A percentile compares a stretch with the other conserved stretches of the same genome.
These are phyloP conservation scores for Micractinium conductrix DNA, from an alignment of 139 green algal genomes.

Conservation along the genomic window DNA sequence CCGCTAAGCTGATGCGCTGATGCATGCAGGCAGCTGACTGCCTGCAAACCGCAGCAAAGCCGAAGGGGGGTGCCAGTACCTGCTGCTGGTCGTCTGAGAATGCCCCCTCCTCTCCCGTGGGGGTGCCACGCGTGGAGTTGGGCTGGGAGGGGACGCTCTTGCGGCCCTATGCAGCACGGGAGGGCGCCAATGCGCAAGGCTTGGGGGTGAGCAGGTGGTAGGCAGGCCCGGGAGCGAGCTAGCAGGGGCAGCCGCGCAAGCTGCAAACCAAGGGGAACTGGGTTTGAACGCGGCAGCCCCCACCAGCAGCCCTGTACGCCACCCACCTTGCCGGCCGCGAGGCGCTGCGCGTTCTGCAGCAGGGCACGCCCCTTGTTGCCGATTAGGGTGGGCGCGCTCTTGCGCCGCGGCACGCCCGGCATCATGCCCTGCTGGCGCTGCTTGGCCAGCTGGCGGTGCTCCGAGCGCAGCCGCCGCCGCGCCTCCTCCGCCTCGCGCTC, in stretches of 20 bases:
- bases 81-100: constrained; percentile 15
- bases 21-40: too few species aligned
- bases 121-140: not conserved
- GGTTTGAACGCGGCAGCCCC: not conserved
- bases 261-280: not conserved
- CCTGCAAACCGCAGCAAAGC: too few species aligned
- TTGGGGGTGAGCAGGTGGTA: too few species aligned
- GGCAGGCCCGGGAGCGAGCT: not conserved
- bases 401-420: not conserved
- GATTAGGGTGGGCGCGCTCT: too few species aligned
- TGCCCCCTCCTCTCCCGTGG: not conserved
- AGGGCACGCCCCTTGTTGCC: constrained; percentile 10
- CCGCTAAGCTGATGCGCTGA: too few species aligned
- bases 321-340: not conserved
- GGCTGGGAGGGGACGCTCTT: not conserved
- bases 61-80: too few species aligned
- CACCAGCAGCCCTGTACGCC: too few species aligned
- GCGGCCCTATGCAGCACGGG: not conserved
- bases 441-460: constrained; percentile 23
- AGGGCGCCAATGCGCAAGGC: not conserved
- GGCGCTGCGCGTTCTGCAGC: constrained; percentile 16
- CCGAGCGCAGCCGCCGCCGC: not conserved
- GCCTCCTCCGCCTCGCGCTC: constrained; percentile 11
- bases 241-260: not conserved
- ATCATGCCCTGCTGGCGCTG: constrained; percentile 14